A percentile compares a stretch with the other conserved stretches of the same genome.
These are phyloP conservation scores for Globisporangium takayamanum DNA, from an alignment of 352 stramenopile genomes.

Conservation along the genomic window DNA sequence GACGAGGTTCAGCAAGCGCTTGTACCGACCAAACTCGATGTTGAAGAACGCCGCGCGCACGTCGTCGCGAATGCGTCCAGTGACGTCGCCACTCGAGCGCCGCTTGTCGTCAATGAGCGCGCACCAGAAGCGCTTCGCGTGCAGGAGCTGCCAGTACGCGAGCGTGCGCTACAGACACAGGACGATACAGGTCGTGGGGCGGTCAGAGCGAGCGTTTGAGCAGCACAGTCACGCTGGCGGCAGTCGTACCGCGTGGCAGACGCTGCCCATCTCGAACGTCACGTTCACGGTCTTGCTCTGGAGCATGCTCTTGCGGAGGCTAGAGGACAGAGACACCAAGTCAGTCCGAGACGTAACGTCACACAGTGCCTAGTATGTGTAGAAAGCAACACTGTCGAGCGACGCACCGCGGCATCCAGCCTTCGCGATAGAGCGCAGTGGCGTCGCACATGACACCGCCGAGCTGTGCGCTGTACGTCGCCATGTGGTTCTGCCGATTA, in stretches of 20 bases:
- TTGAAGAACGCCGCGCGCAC: constrained; percentile 44
- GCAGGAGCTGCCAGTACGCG: constrained; percentile 71
- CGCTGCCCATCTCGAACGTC: constrained; percentile 68
- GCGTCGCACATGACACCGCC: constrained; percentile 56
- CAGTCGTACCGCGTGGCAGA: constrained; percentile 65
- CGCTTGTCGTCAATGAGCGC: constrained; percentile 64
- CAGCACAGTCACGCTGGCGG: background rate
- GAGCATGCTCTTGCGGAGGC: constrained; percentile 30
- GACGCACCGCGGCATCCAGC: constrained; percentile 55
- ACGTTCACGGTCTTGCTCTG: constrained; percentile 21
- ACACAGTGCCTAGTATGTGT: background rate
- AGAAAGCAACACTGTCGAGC: background rate
- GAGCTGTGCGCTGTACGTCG: constrained; percentile 50
- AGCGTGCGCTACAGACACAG: constrained; percentile 43
- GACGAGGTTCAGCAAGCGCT: constrained; percentile 49
- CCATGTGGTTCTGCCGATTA: constrained; percentile 59
- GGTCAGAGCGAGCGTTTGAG: background rate
- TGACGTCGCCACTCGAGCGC: constrained; percentile 27
- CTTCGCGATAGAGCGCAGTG: constrained; percentile 49
- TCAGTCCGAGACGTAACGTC: background rate
- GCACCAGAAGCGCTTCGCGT: constrained; percentile 79
- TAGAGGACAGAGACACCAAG: constrained; percentile 4
- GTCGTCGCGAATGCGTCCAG: constrained; percentile 35
- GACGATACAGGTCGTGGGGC: background rate
- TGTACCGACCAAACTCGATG: constrained; percentile 71